Conservation (phyloP, 805 yeast genomes). For the Candida chauliodis region DNA sequence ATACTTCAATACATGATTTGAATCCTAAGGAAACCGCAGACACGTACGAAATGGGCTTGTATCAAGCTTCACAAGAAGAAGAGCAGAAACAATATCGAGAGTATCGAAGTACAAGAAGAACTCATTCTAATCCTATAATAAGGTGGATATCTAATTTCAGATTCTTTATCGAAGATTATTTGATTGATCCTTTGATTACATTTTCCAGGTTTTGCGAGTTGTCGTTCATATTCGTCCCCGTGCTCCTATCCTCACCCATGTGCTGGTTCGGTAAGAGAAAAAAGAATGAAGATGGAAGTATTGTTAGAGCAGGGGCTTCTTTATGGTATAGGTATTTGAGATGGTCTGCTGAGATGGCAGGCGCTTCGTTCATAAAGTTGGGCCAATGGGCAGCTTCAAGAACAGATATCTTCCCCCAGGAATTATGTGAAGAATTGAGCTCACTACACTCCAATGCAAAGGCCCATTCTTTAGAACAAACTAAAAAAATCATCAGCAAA, state of each 20-base stretch:
- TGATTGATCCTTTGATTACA: slow-evolving; percentile 69
- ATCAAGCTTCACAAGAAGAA: slow-evolving; percentile 56
- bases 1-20: slow-evolving; percentile 35
- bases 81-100: slow-evolving; percentile 32
- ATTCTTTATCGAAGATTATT: slow-evolving; percentile 47
- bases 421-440: slow-evolving; percentile 73
- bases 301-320: slow-evolving; percentile 52
- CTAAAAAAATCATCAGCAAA: slow-evolving; percentile 53
- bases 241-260: slow-evolving; percentile 63
- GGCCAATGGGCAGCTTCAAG: slow-evolving; percentile 99
- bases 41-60: slow-evolving; percentile 70
- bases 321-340: slow-evolving; percentile 70
- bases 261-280: slow-evolving; percentile 50
- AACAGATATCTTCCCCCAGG: slow-evolving; percentile 83
- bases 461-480: slow-evolving; percentile 62
- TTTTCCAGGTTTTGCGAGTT: slow-evolving; percentile 67
- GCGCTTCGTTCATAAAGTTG: slow-evolving; percentile 85
- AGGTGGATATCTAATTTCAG: slow-evolving; percentile 37
- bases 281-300: slow-evolving; percentile 24
- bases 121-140: slow-evolving; percentile 18
- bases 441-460: slow-evolving; percentile 79
- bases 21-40: slow-evolving; percentile 48
- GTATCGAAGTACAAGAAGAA: slow-evolving; percentile 26
- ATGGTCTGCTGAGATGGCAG: slow-evolving; percentile 73
- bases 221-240: slow-evolving; percentile 64